Evolutionary conservation across 2,329 filamentous ascomycete species (phyloP).

Genomic region (Aspergillus novoparasiticus): DNA sequence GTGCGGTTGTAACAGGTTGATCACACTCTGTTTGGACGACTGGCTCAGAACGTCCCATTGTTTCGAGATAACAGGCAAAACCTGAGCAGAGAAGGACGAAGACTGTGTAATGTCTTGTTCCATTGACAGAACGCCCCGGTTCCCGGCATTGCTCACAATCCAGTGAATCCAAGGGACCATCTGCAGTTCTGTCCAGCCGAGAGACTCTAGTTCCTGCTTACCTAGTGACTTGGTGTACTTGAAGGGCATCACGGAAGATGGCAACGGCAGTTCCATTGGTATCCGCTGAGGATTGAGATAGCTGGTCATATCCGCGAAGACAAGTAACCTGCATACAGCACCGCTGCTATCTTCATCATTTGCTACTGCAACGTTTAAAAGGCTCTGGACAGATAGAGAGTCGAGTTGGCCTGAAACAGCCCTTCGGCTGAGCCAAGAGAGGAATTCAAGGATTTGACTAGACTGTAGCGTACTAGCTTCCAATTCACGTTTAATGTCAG

Average conservation of each 20-base stretch:
- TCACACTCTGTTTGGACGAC: slow-evolving; percentile 66
- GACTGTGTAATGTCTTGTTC: slow-evolving; percentile 72
- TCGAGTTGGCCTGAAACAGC: slow-evolving; percentile 74
- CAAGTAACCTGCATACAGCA: slow-evolving; percentile 70
- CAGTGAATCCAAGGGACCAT: slow-evolving; percentile 84
- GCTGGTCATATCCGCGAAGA: slow-evolving; percentile 72
- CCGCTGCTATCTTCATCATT: slow-evolving; percentile 60
- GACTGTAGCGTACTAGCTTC: slow-evolving; percentile 79
- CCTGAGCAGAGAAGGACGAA: slow-evolving; percentile 72
- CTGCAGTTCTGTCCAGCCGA: slow-evolving; percentile 85
- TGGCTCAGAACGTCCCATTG: slow-evolving; percentile 81
- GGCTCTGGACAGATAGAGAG: slow-evolving; percentile 62
- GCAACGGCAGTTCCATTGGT: slow-evolving; percentile 77
- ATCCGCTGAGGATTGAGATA: slow-evolving; percentile 79
- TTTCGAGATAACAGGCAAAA: slow-evolving; percentile 81
- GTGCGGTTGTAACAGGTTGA: slow-evolving; percentile 65
- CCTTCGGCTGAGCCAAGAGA: slow-evolving; percentile 79
- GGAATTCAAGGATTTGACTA: slow-evolving; percentile 76
- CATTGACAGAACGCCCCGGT: slow-evolving; percentile 57
- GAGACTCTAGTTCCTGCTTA: slow-evolving; percentile 69
- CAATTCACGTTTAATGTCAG: slow-evolving; percentile 81
- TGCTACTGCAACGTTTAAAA: slow-evolving; percentile 71
- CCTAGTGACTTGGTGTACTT: slow-evolving; percentile 74
- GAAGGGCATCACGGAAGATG: slow-evolving; percentile 80
- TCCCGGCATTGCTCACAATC: slow-evolving; percentile 68